These are phyloP conservation scores for Boletus sp. DNA, from an alignment of 1,284 basidiomycete species.

Conservation along the genomic window DNA sequence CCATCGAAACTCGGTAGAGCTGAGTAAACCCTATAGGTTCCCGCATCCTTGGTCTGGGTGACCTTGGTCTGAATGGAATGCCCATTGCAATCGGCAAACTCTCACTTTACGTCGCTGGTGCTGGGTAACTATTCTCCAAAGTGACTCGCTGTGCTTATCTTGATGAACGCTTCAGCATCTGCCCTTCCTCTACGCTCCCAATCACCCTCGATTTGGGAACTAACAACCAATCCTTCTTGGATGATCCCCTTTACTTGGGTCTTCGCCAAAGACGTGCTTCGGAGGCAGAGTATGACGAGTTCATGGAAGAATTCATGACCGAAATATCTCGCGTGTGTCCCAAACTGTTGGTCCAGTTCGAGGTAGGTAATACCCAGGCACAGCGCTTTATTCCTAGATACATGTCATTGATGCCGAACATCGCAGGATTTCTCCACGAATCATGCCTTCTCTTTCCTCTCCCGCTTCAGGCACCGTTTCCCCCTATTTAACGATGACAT, in stretches of 20 bases:
- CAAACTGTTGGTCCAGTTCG: slow-evolving; percentile 87
- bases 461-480: slow-evolving; percentile 69
- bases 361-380: slow-evolving; percentile 40
- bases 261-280: slow-evolving; percentile 68
- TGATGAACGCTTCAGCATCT: slow-evolving; percentile 53
- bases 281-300: slow-evolving; percentile 65
- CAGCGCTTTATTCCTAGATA: not conserved
- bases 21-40: slow-evolving; percentile 47
- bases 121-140: slow-evolving; percentile 49
- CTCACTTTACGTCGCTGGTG: slow-evolving; percentile 87
- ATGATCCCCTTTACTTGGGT: slow-evolving; percentile 90
- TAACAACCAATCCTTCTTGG: slow-evolving; percentile 76
- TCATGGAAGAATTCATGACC: slow-evolving; percentile 93
- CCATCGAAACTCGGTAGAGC: not conserved
- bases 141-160: not conserved
- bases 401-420: slow-evolving; percentile 2
- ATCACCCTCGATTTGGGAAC: slow-evolving; percentile 88
- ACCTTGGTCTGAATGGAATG: slow-evolving; percentile 86
- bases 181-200: slow-evolving; percentile 80
- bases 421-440: slow-evolving; percentile 79
- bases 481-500: slow-evolving; percentile 91
- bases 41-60: slow-evolving; percentile 89
- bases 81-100: slow-evolving; percentile 93
- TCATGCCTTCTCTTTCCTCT: slow-evolving; percentile 81
- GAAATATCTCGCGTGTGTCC: slow-evolving; percentile 76